phyloP scores from a whole-genome alignment of 345 rosid genomes.

The Firmiana major region DNA sequence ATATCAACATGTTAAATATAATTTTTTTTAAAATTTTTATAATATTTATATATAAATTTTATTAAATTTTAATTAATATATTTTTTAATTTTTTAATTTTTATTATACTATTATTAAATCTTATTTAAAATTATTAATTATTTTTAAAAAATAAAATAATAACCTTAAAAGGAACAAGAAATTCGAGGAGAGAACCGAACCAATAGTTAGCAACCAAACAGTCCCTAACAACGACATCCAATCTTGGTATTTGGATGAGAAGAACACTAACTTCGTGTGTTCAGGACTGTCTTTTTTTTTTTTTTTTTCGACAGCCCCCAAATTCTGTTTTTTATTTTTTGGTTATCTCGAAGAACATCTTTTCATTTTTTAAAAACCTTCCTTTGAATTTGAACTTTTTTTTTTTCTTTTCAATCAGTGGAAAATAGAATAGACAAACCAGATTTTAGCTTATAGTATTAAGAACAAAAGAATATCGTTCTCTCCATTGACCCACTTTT shows the following conservation, averaged over 20 bases:
- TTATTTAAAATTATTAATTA: too few relatives aligned
- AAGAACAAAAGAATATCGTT: constrained; percentile 7
- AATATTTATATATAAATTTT: too few relatives aligned
- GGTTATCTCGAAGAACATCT: not conserved
- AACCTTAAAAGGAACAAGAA: not conserved
- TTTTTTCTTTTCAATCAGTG: not conserved
- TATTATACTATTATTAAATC: too few relatives aligned
- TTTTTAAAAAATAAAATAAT: too few relatives aligned
- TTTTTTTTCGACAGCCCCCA: not conserved
- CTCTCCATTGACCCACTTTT: constrained; percentile 19
- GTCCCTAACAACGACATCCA: constrained; percentile 3
- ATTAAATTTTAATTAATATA: too few relatives aligned
- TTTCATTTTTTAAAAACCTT: not conserved
- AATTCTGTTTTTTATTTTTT: not conserved
- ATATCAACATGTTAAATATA: too few relatives aligned
- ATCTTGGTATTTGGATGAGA: not conserved
- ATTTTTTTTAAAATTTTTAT: too few relatives aligned
- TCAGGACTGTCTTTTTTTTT: not conserved
- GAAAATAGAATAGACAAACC: constrained; percentile 7
- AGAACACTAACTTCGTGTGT: not conserved
- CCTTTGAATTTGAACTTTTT: not conserved
- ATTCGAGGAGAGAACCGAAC: not conserved
- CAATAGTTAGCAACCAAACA: constrained; percentile 1
- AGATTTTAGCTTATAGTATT: not conserved
- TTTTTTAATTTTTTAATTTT: too few relatives aligned